Evolutionary conservation across 306 rosid genomes (phyloP).

Genomic region (Fragaria nilgerrensis): DNA sequence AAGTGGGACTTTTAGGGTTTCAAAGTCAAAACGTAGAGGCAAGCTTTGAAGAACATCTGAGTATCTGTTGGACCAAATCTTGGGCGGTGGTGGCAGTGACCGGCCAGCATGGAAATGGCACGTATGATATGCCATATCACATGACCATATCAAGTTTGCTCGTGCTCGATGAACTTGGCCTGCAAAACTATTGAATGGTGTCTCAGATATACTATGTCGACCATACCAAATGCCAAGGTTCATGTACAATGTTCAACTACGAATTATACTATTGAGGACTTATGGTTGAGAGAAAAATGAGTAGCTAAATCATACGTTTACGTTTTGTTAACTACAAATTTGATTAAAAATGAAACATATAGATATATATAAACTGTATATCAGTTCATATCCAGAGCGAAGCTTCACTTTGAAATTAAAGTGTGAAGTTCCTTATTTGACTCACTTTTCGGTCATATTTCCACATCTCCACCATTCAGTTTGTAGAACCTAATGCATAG

Average conservation of each 20-base stretch:
- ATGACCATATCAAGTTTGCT: background rate
- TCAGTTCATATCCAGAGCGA: too few species aligned
- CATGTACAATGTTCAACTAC: background rate
- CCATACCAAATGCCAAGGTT: background rate
- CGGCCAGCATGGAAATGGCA: background rate
- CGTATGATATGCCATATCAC: background rate
- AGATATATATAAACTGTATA: too few species aligned
- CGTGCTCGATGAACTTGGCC: background rate
- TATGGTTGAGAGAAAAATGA: background rate
- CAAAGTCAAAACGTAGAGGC: constrained; percentile 23
- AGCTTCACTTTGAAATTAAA: too few species aligned
- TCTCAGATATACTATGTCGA: background rate
- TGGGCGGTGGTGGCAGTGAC: constrained; percentile 8
- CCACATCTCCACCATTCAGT: too few species aligned
- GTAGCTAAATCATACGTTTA: background rate
- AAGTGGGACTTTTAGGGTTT: background rate
- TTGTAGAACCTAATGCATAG: too few species aligned
- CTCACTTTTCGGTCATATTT: too few species aligned
- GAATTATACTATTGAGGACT: background rate
- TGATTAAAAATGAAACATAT: background rate
- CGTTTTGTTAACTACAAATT: background rate
- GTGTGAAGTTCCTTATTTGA: too few species aligned
- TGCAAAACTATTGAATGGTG: background rate
- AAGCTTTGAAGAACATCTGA: background rate
- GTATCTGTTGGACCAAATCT: constrained; percentile 5